phyloP scores from a whole-genome alignment of 345 rosid species.

The Salix purpurea region DNA sequence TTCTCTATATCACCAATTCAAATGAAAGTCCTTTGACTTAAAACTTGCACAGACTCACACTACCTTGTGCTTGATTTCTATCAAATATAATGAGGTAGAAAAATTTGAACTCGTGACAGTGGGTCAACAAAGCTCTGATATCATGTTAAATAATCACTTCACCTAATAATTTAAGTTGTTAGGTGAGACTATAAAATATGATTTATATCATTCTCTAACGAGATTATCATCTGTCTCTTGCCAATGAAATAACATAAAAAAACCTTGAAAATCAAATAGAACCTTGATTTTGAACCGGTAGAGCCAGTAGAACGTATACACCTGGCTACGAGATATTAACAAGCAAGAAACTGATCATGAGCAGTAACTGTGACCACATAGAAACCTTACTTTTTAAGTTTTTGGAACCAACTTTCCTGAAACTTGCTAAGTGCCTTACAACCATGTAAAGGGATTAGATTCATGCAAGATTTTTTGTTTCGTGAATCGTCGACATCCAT shows the following conservation, averaged over 20 bases:
- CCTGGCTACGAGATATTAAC: background rate
- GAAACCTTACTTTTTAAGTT: background rate
- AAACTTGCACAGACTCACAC: too few species aligned
- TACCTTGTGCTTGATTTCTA: too few species aligned
- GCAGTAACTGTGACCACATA: conserved; percentile 5
- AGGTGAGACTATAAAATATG: too few species aligned
- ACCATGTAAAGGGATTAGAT: background rate
- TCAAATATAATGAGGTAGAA: too few species aligned
- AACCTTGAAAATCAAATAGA: background rate
- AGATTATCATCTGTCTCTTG: background rate
- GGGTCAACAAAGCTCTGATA: too few species aligned
- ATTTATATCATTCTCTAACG: too few species aligned
- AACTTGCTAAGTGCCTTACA: background rate
- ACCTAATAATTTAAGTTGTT: too few species aligned
- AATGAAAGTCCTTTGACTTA: too few species aligned
- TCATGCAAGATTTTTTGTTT: background rate
- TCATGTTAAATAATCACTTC: too few species aligned
- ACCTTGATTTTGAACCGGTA: background rate
- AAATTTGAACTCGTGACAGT: too few species aligned
- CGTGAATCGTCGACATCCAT: background rate
- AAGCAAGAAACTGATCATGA: background rate
- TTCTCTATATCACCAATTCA: too few species aligned
- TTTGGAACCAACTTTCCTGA: background rate
- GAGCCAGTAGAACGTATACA: background rate
- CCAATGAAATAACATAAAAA: too few species aligned